These are phyloP conservation scores for Ophiocordyceps robertsii DNA, from an alignment of 2,329 filamentous ascomycete species.

Conservation along the genomic window DNA sequence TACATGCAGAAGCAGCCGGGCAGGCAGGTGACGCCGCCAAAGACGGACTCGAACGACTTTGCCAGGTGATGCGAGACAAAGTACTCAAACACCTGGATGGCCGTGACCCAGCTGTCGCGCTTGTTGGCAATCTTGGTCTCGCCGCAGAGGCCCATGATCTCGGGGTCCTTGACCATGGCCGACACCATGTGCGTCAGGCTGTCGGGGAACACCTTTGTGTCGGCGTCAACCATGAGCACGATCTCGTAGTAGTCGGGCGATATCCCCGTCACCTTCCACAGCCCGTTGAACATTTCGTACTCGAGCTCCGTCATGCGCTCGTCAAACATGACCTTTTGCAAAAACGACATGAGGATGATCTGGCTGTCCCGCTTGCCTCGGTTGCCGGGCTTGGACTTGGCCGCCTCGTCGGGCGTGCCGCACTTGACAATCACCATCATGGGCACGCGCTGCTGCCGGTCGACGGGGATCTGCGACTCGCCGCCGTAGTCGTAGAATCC, in stretches of 20 bases:
- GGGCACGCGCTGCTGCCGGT: slow-evolving; percentile 91
- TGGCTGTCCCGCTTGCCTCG: slow-evolving; percentile 98
- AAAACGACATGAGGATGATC: slow-evolving; percentile 97
- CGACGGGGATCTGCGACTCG: slow-evolving; percentile 61
- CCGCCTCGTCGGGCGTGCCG: slow-evolving; percentile 77
- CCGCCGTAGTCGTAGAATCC: slow-evolving; percentile 96
- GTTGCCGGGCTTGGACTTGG: slow-evolving; percentile 81
- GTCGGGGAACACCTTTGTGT: slow-evolving; percentile 98
- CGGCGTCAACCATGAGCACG: slow-evolving; percentile 97
- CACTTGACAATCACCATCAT: slow-evolving; percentile 97
- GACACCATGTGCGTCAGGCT: slow-evolving; percentile 97
- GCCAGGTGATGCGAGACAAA: slow-evolving; percentile 96
- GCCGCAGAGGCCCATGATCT: slow-evolving; percentile 97
- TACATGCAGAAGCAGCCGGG: slow-evolving; percentile 99
- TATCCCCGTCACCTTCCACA: slow-evolving; percentile 98
- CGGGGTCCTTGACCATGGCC: slow-evolving; percentile 97
- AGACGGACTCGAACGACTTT: slow-evolving; percentile 96
- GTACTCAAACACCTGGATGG: slow-evolving; percentile 99
- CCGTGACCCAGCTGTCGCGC: slow-evolving; percentile 82
- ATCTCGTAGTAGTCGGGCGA: slow-evolving; percentile 97
- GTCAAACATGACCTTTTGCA: slow-evolving; percentile 99
- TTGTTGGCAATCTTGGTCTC: slow-evolving; percentile 99
- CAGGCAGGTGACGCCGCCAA: slow-evolving; percentile 96
- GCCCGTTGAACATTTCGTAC: slow-evolving; percentile 98
- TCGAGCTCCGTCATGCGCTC: slow-evolving; percentile 99